phyloP scores from a whole-genome alignment of 2,329 filamentous ascomycete genomes.

The Xylaria sp. region DNA sequence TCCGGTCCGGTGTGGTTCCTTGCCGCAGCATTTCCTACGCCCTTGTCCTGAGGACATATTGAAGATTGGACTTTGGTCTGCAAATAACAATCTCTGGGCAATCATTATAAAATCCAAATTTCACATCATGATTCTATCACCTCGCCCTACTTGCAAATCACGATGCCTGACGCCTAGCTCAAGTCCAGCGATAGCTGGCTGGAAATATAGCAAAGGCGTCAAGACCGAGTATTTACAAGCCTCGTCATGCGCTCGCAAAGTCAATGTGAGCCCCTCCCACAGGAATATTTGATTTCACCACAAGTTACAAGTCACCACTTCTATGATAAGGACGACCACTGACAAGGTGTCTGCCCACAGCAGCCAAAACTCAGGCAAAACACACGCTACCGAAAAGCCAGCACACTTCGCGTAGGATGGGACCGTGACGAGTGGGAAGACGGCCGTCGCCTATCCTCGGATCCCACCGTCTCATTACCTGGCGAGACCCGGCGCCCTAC shows the following conservation, averaged over 20 bases:
- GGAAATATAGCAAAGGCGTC: slow-evolving; percentile 15
- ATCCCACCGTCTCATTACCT: slow-evolving; percentile 39
- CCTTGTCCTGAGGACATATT: neutral
- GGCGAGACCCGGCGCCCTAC: slow-evolving; percentile 32
- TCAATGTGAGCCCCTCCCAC: slow-evolving; percentile 26
- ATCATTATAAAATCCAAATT: slow-evolving; percentile 9
- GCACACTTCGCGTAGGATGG: slow-evolving; percentile 24
- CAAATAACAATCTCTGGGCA: neutral
- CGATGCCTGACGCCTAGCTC: neutral
- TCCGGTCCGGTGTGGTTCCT: neutral
- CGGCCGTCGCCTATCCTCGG: slow-evolving; percentile 31
- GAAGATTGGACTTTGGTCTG: neutral
- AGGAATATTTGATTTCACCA: neutral
- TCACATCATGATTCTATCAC: slow-evolving; percentile 24
- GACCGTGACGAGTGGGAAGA: slow-evolving; percentile 32
- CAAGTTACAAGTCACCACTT: neutral
- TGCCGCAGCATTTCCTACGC: slow-evolving; percentile 2
- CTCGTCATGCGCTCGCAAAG: slow-evolving; percentile 8
- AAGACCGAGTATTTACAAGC: slow-evolving; percentile 1
- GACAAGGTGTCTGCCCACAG: neutral
- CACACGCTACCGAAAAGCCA: neutral
- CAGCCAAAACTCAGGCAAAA: neutral
- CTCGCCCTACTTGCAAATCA: neutral
- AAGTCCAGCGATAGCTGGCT: slow-evolving; percentile 16
- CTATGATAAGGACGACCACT: slow-evolving; percentile 1